Base-by-base conservation (phyloP, 2,329 filamentous ascomycete genomes). In the Boeremia exigua region DNA sequence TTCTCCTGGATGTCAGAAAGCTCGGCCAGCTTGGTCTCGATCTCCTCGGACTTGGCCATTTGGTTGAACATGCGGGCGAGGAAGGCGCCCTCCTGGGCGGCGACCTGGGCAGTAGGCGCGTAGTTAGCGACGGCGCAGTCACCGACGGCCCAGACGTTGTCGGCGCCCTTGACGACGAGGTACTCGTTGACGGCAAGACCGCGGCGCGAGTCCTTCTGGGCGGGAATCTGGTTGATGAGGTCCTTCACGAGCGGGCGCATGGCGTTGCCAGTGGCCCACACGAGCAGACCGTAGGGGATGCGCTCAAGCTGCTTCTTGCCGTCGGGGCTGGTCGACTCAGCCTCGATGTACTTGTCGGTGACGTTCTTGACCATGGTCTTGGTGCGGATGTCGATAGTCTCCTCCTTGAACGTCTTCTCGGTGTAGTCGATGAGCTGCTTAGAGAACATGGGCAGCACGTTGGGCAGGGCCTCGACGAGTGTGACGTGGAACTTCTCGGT, bases 321-420 rank as follows among this genome's bases (percentile, higher is more conserved):
- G 67, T 96, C 91, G 15, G 93, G 88, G 48, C 86, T 85, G 51
- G 86, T 88, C 46, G 87, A 86, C 77, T 96, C 91, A 63, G 94
- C 95, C 81, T 98, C 92, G 71, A 99, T 94, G 73, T 86, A 88
- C 79, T 90, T 96, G 70, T 95, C 89, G 29, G 92, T 96, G 57
- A 99, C 95, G 60, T 90, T 93, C 85, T 98, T 98, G 76, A 99
- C 95, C 88, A 96, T 96, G 65, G 95, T 98, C 86, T 98, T 98
- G 69, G 95, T 96, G 79, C 91, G 90, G 80, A 99, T 96, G 68
- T 91, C 88, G 75, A 99, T 99, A 75, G 92, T 93, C 80, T 99
- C 95, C 82, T 99, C 95, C 81, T 96, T 95, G 83, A 99, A 96
- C 42, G 94, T 97, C 79, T 93, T 94, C 81, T 99, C 95, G 68